Conservation (phyloP, 1,284 basidiomycete species). For the Moesziomyces antarcticus region DNA sequence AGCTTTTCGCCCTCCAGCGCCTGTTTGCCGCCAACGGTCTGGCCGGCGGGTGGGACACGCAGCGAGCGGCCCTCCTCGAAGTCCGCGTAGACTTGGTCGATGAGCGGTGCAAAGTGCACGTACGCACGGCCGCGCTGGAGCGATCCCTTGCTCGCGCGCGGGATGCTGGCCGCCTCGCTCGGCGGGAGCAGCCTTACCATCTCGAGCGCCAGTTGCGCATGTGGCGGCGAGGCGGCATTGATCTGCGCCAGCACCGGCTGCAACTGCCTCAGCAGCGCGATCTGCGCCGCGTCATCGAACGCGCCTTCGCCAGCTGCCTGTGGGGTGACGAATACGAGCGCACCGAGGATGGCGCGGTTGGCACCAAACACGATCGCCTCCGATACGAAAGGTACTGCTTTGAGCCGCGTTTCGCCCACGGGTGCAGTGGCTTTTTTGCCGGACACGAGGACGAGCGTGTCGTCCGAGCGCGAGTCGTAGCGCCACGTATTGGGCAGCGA, state of each 20-base stretch:
- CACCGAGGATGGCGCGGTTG: constrained; percentile 51
- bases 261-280: constrained; percentile 22
- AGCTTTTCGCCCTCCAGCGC: constrained; percentile 11
- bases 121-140: constrained; percentile 52
- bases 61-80: constrained; percentile 52
- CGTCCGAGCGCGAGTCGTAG: constrained; percentile 49
- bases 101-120: constrained; percentile 26
- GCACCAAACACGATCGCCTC: constrained; percentile 59
- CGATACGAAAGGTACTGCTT: constrained; percentile 14
- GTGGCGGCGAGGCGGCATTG: constrained; percentile 40
- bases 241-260: constrained; percentile 22
- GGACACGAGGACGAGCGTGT: constrained; percentile 52
- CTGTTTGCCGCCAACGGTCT: background rate
- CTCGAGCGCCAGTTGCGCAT: constrained; percentile 44
- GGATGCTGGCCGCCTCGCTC: constrained; percentile 17
- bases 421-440: constrained; percentile 51
- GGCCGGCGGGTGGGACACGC: background rate
- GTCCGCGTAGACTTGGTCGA: constrained; percentile 40
- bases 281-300: constrained; percentile 13
- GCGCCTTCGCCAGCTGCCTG: constrained; percentile 7
- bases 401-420: constrained; percentile 39
- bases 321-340: constrained; percentile 37
- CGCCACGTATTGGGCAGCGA: constrained; percentile 24
- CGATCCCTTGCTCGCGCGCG: constrained; percentile 54
- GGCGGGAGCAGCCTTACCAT: constrained; percentile 41